Evolutionary conservation across 495 filamentous ascomycete genomes (phyloP).

Genomic region (Penicillium paradoxum): DNA sequence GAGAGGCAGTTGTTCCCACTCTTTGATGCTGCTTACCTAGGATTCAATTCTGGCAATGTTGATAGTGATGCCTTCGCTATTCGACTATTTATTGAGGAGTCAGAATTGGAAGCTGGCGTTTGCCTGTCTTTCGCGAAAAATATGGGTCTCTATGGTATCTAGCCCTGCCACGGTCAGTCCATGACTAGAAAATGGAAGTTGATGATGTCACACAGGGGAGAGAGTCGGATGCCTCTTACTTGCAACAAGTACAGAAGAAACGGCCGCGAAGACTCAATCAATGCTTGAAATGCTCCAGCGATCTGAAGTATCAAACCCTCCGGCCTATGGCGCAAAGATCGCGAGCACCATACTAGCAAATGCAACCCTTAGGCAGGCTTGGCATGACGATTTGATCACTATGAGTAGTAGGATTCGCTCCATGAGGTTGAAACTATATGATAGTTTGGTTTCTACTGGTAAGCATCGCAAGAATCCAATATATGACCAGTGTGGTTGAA

Average conservation of each 20-base stretch:
- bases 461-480: background rate
- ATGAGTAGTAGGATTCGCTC: slow-evolving; percentile 36
- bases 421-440: slow-evolving; percentile 30
- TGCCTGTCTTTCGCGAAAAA: slow-evolving; percentile 44
- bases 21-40: slow-evolving; percentile 44
- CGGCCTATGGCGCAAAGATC: slow-evolving; percentile 38
- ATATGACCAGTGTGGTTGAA: background rate
- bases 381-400: slow-evolving; percentile 35
- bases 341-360: slow-evolving; percentile 28
- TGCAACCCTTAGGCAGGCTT: slow-evolving; percentile 22
- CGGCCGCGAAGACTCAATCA: slow-evolving; percentile 22
- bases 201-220: slow-evolving; percentile 18
- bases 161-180: background rate
- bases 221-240: slow-evolving; percentile 25
- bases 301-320: slow-evolving; percentile 37
- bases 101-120: slow-evolving; percentile 25
- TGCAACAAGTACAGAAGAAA: slow-evolving; percentile 4
- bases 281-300: slow-evolving; percentile 34
- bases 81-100: slow-evolving; percentile 30
- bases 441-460: slow-evolving; percentile 18
- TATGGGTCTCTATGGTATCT: slow-evolving; percentile 43
- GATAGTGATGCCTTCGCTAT: slow-evolving; percentile 43
- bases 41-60: slow-evolving; percentile 38
- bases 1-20: slow-evolving; percentile 32
- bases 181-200: background rate